Conservation (phyloP, 2,329 filamentous ascomycete species). For the Neofusicoccum cordaticola region DNA sequence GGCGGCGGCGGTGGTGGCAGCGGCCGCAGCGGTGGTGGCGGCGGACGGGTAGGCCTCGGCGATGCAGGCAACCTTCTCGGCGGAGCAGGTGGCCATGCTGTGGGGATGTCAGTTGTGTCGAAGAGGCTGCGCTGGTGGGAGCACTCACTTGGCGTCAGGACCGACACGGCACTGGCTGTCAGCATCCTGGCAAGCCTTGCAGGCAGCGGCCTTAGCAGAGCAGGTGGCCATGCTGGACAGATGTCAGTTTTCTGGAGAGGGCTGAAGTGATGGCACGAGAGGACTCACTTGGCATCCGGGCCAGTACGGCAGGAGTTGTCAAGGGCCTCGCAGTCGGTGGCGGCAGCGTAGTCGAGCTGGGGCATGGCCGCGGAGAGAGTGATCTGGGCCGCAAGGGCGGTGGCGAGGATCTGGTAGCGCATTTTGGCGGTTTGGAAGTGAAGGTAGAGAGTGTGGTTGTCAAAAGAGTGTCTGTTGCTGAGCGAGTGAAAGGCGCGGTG, state of each 20-base stretch:
- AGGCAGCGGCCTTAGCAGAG: background rate
- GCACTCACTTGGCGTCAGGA: background rate
- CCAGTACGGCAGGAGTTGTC: constrained; percentile 3
- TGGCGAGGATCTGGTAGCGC: constrained; percentile 10
- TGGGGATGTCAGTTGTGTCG: no score
- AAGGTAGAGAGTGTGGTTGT: background rate
- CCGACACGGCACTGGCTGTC: constrained; percentile 4
- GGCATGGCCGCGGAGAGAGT: constrained; percentile 2
- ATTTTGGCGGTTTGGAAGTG: background rate
- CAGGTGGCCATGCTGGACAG: background rate
- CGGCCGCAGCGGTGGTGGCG: constrained; percentile 6
- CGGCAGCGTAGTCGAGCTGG: background rate
- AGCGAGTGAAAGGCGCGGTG: constrained; percentile 1
- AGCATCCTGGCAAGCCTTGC: background rate
- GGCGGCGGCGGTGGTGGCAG: background rate
- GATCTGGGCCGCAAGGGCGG: constrained; percentile 8
- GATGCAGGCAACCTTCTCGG: background rate
- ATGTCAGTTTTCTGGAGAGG: no score
- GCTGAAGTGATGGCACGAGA: no score
- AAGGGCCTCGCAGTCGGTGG: background rate
- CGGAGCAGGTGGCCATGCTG: background rate
- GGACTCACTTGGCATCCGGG: background rate
- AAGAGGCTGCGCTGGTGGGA: no score
- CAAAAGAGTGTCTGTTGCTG: background rate
- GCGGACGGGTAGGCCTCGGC: background rate